Conservation (phyloP, 257 asterid genomes). For the Perilla frutescens region DNA sequence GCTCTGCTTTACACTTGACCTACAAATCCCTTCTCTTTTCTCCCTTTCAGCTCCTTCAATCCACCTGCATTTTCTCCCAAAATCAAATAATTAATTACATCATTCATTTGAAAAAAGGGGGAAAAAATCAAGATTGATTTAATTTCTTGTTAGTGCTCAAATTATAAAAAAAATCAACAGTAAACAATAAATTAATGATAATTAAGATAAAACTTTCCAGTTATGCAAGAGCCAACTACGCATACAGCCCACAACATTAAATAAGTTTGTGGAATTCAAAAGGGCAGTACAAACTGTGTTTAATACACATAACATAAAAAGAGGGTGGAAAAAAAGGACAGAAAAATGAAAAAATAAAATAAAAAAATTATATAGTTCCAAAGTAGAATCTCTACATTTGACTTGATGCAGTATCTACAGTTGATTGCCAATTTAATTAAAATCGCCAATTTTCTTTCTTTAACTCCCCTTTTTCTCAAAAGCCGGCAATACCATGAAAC, state of each 20-base stretch:
- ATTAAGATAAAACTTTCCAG: conserved; percentile 22
- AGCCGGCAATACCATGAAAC: conserved; percentile 28
- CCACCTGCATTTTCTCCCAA: conserved; percentile 40
- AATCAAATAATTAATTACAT: background rate
- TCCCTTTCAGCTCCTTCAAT: conserved; percentile 34
- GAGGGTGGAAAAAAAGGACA: background rate
- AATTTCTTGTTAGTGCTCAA: background rate
- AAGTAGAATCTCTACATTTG: conserved; percentile 1
- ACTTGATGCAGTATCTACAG: conserved; percentile 8
- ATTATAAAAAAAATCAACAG: background rate
- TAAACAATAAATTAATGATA: background rate
- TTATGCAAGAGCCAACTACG: conserved; percentile 32
- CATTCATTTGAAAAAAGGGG: background rate
- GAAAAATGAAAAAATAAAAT: background rate
- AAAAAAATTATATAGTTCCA: background rate
- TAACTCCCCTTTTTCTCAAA: background rate
- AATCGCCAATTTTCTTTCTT: background rate
- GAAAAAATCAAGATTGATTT: background rate
- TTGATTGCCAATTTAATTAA: background rate
- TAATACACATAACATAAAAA: conserved; percentile 14
- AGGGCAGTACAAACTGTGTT: background rate
- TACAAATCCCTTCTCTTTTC: conserved; percentile 48
- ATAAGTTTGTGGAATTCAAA: conserved; percentile 37
- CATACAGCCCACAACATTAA: conserved; percentile 28
- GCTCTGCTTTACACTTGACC: conserved; percentile 42